These are phyloP conservation scores for Petasospora rhodanensis DNA, from an alignment of 1,139 yeast species.

Conservation along the genomic window DNA sequence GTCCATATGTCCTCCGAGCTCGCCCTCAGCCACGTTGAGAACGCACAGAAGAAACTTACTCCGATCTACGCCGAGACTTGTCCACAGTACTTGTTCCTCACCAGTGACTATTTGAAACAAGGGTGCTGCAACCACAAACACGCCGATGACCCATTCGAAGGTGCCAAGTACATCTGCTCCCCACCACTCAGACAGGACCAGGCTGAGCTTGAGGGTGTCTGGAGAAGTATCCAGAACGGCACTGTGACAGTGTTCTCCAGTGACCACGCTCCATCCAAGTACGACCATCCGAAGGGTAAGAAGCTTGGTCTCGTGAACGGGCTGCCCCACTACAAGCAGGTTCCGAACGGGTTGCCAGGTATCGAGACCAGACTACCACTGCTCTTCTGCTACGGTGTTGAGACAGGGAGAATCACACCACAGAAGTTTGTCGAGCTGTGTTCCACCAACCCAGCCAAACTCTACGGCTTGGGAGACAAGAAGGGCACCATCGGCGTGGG, in stretches of 20 bases:
- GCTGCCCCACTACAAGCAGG: slow-evolving; percentile 33
- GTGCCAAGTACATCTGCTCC: slow-evolving; percentile 45
- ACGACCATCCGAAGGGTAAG: slow-evolving; percentile 37
- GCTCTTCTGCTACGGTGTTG: slow-evolving; percentile 39
- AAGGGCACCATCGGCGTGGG: slow-evolving; percentile 41
- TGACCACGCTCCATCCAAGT: slow-evolving; percentile 44
- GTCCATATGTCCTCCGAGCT: slow-evolving; percentile 45
- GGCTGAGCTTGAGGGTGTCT: slow-evolving; percentile 37
- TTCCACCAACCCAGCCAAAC: slow-evolving; percentile 39
- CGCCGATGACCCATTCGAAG: slow-evolving; percentile 32
- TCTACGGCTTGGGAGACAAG: slow-evolving; percentile 35
- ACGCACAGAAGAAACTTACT: slow-evolving; percentile 37
- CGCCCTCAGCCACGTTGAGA: slow-evolving; percentile 37
- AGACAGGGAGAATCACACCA: slow-evolving; percentile 36
- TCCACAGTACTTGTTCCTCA: slow-evolving; percentile 43
- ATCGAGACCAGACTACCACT: slow-evolving; percentile 43
- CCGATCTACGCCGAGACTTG: slow-evolving; percentile 46
- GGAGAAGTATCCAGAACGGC: slow-evolving; percentile 42
- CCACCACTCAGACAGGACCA: slow-evolving; percentile 41
- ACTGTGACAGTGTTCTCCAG: slow-evolving; percentile 43
- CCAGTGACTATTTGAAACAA: slow-evolving; percentile 32
- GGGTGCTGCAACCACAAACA: slow-evolving; percentile 29
- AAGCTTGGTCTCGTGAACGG: slow-evolving; percentile 35
- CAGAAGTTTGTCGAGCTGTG: slow-evolving; percentile 41
- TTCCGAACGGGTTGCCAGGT: slow-evolving; percentile 44